Evolutionary conservation across 495 filamentous ascomycete species (phyloP).

Genomic region (Pyronema omphalodes): DNA sequence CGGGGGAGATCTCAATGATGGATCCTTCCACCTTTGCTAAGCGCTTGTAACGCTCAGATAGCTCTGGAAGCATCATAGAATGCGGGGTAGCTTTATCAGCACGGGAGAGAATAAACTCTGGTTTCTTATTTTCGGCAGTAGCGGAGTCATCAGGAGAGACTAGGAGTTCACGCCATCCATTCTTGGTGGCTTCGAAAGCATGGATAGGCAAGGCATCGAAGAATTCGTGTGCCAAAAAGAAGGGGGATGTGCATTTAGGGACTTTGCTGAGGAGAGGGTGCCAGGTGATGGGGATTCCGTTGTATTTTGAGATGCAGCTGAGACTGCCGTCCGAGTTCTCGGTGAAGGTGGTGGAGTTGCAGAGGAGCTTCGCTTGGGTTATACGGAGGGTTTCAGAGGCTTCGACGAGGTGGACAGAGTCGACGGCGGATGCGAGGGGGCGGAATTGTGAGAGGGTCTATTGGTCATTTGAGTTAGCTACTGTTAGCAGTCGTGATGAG

Average conservation of each 20-base stretch:
- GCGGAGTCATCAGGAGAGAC: conserved; percentile 30
- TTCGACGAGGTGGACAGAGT: conserved; percentile 79
- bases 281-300: conserved; percentile 57
- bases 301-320: conserved; percentile 10
- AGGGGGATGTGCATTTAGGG: conserved; percentile 44
- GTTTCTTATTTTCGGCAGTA: conserved; percentile 29
- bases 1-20: conserved; percentile 76
- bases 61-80: conserved; percentile 63
- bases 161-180: conserved; percentile 32
- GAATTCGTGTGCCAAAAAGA: conserved; percentile 94
- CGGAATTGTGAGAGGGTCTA: conserved; percentile 76
- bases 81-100: conserved; percentile 58
- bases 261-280: conserved; percentile 72
- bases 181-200: conserved; percentile 53
- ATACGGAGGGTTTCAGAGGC: conserved; percentile 57
- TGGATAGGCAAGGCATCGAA: conserved; percentile 98
- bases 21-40: conserved; percentile 44
- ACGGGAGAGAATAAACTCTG: conserved; percentile 58
- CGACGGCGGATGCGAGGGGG: conserved; percentile 52
- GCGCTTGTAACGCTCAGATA: conserved; percentile 61
- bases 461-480: background rate
- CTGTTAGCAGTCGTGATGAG: background rate
- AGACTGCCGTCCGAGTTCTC: background rate
- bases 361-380: conserved; percentile 66
- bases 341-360: conserved; percentile 42